Base-by-base conservation (phyloP, 768 basidiomycete species). In the Amanita subjunquillea region DNA sequence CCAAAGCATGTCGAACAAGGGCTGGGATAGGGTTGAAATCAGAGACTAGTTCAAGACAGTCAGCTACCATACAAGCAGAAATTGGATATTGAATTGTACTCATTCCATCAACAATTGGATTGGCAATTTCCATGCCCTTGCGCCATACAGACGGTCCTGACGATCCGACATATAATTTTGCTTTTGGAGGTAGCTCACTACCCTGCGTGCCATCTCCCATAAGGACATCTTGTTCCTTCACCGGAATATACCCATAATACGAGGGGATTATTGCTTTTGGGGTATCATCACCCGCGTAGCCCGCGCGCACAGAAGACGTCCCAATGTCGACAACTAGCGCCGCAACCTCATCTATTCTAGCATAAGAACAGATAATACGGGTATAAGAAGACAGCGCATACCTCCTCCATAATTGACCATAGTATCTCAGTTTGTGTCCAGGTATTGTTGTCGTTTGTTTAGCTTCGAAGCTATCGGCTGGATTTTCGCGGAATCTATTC, bases 261-360 rank as follows among this genome's bases (percentile, higher is more conserved):
- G 93, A 88, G 6, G 96, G 88, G 57, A 95, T 81, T 56, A 97
- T 83, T 15, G 89, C 87, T 68, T 91, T 91, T 15, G 96, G 96
- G 9, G 87, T 80, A 62, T 98, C 96, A 68, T 98, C 95, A 43
- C 96, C 96, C 9, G 96, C 95, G 67, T 98, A 96, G 50, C 96
- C 96, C 9, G 92, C 91, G 64, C 96, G 85, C 50, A 94, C 71
- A 7, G 91, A 87, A 23, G 87, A 86, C 9, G 88, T 75, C 27
- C 96, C 96, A 63, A 98, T 87, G 72, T 99, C 96, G 36, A 99
- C 72, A 22, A 98, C 96, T 49, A 98, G 73, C 29, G 95, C 96
- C 34, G 92, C 87, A n/a, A 98, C 92, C 72, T 97, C 94, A 65
- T 97, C 94, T 96, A 55, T 29, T 55, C 10, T 45, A 55, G 32